Conservation (phyloP, 805 yeast species). For the Candida nonsorbophila region DNA sequence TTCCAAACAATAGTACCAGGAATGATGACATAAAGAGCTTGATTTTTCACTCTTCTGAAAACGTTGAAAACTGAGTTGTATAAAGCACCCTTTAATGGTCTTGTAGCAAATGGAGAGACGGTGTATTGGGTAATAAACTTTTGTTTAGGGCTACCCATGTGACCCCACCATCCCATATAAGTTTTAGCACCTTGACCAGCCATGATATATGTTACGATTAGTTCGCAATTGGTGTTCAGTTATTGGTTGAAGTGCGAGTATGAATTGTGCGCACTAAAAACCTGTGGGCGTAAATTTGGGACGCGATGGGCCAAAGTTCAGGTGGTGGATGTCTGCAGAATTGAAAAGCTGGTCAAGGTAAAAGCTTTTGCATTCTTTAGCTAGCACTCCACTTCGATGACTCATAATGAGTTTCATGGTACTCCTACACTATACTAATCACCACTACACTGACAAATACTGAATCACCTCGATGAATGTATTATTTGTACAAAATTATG, state of each 20-base stretch:
- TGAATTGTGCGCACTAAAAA: too few species aligned
- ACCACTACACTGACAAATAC: too few species aligned
- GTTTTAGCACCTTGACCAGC: constrained; percentile 50
- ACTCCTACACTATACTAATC: too few species aligned
- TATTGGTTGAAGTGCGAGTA: constrained; percentile 2
- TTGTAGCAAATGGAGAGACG: constrained; percentile 90
- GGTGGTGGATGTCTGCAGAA: too few species aligned
- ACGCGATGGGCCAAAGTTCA: too few species aligned
- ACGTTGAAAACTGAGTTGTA: constrained; percentile 87
- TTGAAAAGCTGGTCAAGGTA: too few species aligned
- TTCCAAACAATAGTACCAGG: constrained; percentile 82
- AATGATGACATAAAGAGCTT: constrained; percentile 67
- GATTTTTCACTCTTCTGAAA: constrained; percentile 88
- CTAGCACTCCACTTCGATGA: too few species aligned
- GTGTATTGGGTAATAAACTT: constrained; percentile 83
- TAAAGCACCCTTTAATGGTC: constrained; percentile 82
- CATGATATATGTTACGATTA: constrained; percentile 11
- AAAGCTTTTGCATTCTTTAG: too few species aligned
- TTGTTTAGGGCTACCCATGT: constrained; percentile 81
- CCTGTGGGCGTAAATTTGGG: too few species aligned
- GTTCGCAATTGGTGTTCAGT: not conserved
- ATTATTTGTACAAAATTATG: not conserved
- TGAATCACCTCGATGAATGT: too few species aligned
- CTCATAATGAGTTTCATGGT: too few species aligned
- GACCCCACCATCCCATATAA: constrained; percentile 98